These are phyloP conservation scores for Populus simonii DNA, from an alignment of 345 rosid genomes.

Conservation along the genomic window DNA sequence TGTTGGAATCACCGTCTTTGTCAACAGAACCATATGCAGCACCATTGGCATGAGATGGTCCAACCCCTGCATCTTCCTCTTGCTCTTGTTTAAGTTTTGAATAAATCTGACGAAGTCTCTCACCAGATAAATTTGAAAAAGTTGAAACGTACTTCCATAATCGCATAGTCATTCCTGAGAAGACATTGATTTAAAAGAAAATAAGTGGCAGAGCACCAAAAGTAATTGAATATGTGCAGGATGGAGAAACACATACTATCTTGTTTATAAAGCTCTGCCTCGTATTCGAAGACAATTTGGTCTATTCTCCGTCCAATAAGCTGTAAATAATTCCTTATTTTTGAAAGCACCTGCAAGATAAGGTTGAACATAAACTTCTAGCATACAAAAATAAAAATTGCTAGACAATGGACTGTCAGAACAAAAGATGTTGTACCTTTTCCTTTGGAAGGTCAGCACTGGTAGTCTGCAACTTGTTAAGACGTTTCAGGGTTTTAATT, in stretches of 20 bases:
- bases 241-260: conserved; percentile 58
- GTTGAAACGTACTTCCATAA: conserved; percentile 96
- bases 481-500: conserved; percentile 75
- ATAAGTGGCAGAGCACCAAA: neutral
- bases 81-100: conserved; percentile 80
- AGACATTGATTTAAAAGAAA: neutral
- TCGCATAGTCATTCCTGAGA: conserved; percentile 81
- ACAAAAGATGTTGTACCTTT: conserved; percentile 38
- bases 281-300: conserved; percentile 67
- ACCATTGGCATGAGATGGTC: conserved; percentile 68
- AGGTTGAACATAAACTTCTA: conserved; percentile 1
- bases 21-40: conserved; percentile 35
- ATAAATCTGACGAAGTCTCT: conserved; percentile 81
- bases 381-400: neutral
- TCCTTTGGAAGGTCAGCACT: conserved; percentile 99
- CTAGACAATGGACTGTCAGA: neutral
- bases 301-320: conserved; percentile 87
- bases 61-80: conserved; percentile 69
- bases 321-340: conserved; percentile 88
- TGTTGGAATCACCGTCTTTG: conserved; percentile 41
- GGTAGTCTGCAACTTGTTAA: conserved; percentile 80
- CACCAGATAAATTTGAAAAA: conserved; percentile 90
- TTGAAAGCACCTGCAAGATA: conserved; percentile 71
- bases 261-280: conserved; percentile 65
- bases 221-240: neutral